phyloP scores from a whole-genome alignment of 148 eudicot species.

The Vaccinium corymbosum region DNA sequence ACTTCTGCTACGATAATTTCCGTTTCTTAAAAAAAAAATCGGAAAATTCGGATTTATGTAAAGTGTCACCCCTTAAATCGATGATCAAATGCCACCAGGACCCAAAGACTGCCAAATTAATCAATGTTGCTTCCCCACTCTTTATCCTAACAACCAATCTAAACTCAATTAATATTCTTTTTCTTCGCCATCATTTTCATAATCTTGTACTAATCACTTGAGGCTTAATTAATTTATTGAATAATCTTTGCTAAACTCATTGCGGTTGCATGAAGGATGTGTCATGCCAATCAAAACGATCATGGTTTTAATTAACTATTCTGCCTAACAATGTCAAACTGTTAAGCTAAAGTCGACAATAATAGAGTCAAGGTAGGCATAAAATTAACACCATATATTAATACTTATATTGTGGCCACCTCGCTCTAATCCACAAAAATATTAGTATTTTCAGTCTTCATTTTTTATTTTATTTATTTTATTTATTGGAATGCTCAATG shows the following conservation, averaged over 20 bases:
- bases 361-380: slow-evolving; percentile 7
- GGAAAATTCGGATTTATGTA: too few relatives aligned
- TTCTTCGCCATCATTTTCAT: background rate
- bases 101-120: background rate
- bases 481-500: background rate
- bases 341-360: background rate
- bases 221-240: background rate
- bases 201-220: background rate
- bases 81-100: too few relatives aligned
- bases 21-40: too few relatives aligned
- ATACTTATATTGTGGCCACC: background rate
- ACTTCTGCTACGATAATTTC: too few relatives aligned
- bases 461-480: background rate
- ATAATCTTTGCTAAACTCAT: background rate
- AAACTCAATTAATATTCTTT: background rate
- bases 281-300: background rate
- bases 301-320: background rate
- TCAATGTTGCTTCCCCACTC: background rate
- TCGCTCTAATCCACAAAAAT: background rate
- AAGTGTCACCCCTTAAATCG: too few relatives aligned
- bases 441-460: background rate
- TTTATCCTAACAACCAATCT: background rate
- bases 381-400: background rate
- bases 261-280: background rate
- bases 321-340: background rate